Conservation (phyloP, 768 basidiomycete species). For the Tulasnella sp. region DNA sequence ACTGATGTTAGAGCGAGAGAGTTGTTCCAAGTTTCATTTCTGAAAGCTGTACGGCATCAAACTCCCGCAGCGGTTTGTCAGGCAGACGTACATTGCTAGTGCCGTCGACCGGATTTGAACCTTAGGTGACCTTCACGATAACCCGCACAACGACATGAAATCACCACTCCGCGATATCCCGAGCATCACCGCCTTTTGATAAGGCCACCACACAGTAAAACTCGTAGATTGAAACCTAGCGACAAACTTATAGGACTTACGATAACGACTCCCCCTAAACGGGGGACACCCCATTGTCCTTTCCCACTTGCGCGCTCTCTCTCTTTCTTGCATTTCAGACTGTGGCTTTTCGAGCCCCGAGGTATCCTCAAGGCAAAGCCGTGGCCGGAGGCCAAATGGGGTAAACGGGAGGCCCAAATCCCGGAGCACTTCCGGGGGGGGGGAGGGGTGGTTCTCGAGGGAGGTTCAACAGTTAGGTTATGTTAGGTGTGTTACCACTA, state of each 20-base stretch:
- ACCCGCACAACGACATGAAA: neutral
- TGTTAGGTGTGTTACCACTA: no score
- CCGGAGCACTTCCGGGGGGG: neutral
- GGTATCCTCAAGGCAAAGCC: neutral
- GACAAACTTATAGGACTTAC: neutral
- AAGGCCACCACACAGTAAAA: neutral
- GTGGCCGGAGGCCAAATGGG: neutral
- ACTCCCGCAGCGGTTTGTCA: neutral
- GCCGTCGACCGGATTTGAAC: no score
- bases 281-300: neutral
- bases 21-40: neutral
- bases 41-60: neutral
- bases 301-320: neutral
- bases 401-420: neutral
- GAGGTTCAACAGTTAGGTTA: no score
- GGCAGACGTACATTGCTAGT: neutral
- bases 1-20: neutral
- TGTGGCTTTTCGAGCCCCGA: neutral
- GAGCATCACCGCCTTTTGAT: neutral
- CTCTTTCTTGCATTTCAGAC: neutral
- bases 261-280: neutral
- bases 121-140: no score
- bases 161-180: neutral
- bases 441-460: no score
- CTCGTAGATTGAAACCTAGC: neutral